Percentiles rank a stretch among this genome's conserved stretches.
These are phyloP conservation scores for Myochromella boudieri DNA, from an alignment of 768 basidiomycete genomes.

Conservation along the genomic window DNA sequence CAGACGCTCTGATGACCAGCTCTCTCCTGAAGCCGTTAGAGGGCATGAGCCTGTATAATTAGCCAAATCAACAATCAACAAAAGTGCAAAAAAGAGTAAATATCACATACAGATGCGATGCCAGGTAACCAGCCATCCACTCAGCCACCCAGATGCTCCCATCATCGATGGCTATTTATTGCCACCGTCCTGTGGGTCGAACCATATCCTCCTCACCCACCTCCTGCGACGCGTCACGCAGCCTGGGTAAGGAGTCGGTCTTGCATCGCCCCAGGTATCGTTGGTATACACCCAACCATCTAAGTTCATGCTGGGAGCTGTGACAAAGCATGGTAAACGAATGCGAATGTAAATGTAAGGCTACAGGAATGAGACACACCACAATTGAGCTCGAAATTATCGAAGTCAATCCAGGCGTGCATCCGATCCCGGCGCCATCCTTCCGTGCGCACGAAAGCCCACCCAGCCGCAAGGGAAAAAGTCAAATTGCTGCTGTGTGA, in stretches of 20 bases:
- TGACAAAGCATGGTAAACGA: no score
- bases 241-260: conserved; percentile 34
- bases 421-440: conserved; percentile 71
- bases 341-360: no score
- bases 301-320: conserved; percentile 24
- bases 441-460: conserved; percentile 75
- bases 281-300: conserved; percentile 86
- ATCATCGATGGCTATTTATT: no score
- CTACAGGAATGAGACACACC: background rate
- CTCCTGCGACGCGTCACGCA: conserved; percentile 64
- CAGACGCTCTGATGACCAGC: no score
- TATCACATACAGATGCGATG: no score
- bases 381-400: conserved; percentile 27
- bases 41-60: no score
- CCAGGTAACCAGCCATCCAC: no score
- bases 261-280: conserved; percentile 66
- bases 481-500: conserved; percentile 71
- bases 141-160: no score
- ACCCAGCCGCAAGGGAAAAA: conserved; percentile 72
- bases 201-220: conserved; percentile 75
- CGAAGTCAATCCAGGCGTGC: conserved; percentile 52
- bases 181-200: no score
- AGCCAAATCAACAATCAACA: no score
- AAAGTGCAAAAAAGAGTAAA: no score
- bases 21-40: no score